Conservation (phyloP, 768 basidiomycete genomes). For the Auriculariales sp. region DNA sequence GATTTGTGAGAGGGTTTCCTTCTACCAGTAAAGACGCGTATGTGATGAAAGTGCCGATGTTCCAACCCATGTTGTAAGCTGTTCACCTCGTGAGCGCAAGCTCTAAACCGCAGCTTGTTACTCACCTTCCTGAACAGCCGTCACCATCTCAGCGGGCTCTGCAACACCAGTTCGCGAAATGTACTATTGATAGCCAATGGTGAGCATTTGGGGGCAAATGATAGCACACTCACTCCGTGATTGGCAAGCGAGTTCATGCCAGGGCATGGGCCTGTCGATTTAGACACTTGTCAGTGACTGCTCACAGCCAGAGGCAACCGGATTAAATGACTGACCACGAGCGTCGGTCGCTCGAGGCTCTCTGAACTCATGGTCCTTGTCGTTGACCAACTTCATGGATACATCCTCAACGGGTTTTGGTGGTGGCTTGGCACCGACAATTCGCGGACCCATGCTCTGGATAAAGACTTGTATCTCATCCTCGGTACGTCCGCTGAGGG, state of each 20-base stretch:
- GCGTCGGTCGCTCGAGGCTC: neutral
- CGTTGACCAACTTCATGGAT: neutral
- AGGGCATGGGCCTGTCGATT: constrained; percentile 2
- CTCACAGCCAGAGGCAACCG: neutral
- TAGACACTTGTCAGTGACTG: too few species aligned
- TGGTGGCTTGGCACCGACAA: neutral
- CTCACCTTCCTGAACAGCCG: constrained; percentile 5
- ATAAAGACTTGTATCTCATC: too few species aligned
- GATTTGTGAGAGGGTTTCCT: constrained; percentile 5
- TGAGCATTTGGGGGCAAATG: neutral
- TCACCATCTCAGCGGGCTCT: constrained; percentile 3
- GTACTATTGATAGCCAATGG: neutral
- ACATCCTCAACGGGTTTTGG: neutral
- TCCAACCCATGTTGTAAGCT: constrained; percentile 6
- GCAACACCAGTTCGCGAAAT: constrained; percentile 4
- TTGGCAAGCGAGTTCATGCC: constrained; percentile 4
- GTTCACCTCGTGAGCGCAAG: neutral
- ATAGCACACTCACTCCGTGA: constrained; percentile 5
- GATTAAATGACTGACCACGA: neutral
- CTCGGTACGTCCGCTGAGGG: too few species aligned
- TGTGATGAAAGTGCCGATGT: neutral
- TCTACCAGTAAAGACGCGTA: constrained; percentile 4
- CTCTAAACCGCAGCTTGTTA: neutral
- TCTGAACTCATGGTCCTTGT: neutral
- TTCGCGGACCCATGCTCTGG: too few species aligned